Evolutionary conservation across 2,329 filamentous ascomycete genomes (phyloP).

Genomic region (Colletotrichum agaves): DNA sequence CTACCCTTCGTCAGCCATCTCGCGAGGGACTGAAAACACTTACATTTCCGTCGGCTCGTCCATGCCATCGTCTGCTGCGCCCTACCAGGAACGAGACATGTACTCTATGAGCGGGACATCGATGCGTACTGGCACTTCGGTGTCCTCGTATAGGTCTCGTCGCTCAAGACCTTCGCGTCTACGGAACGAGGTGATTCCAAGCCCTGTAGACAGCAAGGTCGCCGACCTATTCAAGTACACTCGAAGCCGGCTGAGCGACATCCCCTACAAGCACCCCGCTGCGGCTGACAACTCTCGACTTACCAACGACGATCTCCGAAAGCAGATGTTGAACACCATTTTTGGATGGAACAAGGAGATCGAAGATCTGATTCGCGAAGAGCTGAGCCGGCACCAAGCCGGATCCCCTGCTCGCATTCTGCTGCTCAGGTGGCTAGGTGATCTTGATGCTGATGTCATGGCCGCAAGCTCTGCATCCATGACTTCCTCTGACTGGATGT

Average conservation of each 20-base stretch:
- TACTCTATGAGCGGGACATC: conserved; percentile 66
- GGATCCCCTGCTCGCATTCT: conserved; percentile 84
- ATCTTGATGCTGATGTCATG: conserved; percentile 84
- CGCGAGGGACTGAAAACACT: conserved; percentile 69
- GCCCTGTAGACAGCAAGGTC: conserved; percentile 77
- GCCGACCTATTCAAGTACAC: conserved; percentile 89
- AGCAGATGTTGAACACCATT: conserved; percentile 91
- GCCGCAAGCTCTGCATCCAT: conserved; percentile 84
- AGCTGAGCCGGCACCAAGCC: conserved; percentile 77
- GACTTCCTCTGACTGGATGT: conserved; percentile 96
- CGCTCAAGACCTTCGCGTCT: conserved; percentile 73
- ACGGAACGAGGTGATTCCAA: conserved; percentile 82
- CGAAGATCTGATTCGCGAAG: conserved; percentile 83
- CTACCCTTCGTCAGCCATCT: conserved; percentile 62
- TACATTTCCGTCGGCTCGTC: conserved; percentile 76
- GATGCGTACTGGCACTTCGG: conserved; percentile 52
- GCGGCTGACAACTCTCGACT: conserved; percentile 66
- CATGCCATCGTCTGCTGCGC: conserved; percentile 52
- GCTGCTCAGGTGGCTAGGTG: conserved; percentile 91
- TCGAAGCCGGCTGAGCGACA: conserved; percentile 81
- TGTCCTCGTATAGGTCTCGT: conserved; percentile 59
- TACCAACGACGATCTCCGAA: conserved; percentile 82
- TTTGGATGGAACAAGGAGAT: conserved; percentile 95
- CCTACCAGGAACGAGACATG: conserved; percentile 57
- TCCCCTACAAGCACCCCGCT: conserved; percentile 80